Base-by-base conservation (phyloP, 1,139 yeast species). In the Torulaspora globosa region DNA sequence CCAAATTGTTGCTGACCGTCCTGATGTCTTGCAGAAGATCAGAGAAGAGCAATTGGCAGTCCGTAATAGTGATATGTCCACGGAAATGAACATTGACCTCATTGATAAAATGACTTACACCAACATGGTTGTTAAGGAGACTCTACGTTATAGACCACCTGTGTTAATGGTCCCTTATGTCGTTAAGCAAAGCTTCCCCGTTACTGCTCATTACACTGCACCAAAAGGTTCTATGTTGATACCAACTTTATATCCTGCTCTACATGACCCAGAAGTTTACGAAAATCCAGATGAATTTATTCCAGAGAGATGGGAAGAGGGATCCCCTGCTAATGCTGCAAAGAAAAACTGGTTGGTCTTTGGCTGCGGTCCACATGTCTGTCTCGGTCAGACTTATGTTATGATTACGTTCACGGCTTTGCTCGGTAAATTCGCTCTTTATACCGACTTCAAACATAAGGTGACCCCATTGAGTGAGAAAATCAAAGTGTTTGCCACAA, bases 161-260 rank as follows among this genome's bases (percentile, higher is more conserved):
- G 98, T 92, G 54, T 67, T 89, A 50, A 92, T 92, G 98, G 97
- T 92, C 51, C 98, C 98, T 42, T 92, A 92, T 66, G 87, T 87
- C 53, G 96, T 79, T 48, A 92, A 92, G 75, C 74, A 88, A 67
- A 71, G 75, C 12, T 92, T 85, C 75, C 95, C 95, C 41, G 81
- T 92, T 43, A 78, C 90, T 33, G 82, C 84, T 12, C 77, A 75
- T 42, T 92, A 92, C 70, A 82, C 92, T 27, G 95, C 89, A 42
- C 98, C 98, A 65, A 90, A 89, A 72, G 97, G 97, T 39, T 76
- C 97, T 29, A 92, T 92, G 98, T 76, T 92, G 57, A 87, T 92
- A 58, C 97, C 98, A 50, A 86, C 97, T 3, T 72, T 89, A 57
- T 94, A 92, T 67, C 97, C 97, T 21, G 87, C 97, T 16, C 77